Evolutionary conservation across 148 eudicot genomes (phyloP).

Genomic region (Camellia granthamiana): DNA sequence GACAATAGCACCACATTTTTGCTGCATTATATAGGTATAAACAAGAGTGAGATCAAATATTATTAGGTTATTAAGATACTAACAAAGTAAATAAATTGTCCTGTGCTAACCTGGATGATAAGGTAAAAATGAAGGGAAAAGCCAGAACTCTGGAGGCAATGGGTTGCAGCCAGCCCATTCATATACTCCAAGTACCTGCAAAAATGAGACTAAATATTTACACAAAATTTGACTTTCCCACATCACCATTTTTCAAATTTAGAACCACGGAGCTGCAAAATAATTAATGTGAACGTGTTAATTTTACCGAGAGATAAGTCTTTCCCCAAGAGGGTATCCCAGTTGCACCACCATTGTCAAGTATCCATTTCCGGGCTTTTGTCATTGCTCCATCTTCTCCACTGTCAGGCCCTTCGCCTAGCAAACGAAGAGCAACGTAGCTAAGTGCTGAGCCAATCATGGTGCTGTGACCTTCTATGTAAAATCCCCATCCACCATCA

Average conservation of each 20-base stretch:
- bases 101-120: conserved; percentile 16
- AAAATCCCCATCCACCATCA: conserved; percentile 30
- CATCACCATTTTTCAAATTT: too few species aligned
- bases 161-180: conserved; percentile 30
- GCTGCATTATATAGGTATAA: not conserved
- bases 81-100: not conserved
- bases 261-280: not conserved
- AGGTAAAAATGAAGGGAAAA: conserved; percentile 24
- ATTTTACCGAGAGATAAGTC: conserved; percentile 26
- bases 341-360: conserved; percentile 25
- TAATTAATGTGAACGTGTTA: not conserved
- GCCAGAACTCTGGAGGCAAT: conserved; percentile 31
- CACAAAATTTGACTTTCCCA: too few species aligned
- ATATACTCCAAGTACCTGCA: conserved; percentile 28
- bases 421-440: conserved; percentile 20
- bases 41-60: not conserved
- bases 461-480: conserved; percentile 26
- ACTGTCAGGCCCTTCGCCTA: conserved; percentile 20
- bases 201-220: not conserved
- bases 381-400: conserved; percentile 16
- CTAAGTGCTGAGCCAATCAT: conserved; percentile 25
- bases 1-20: conserved; percentile 20
- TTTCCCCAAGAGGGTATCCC: conserved; percentile 30
- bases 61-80: not conserved
- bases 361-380: conserved; percentile 24